phyloP scores from a whole-genome alignment of 345 rosid genomes.

The Toxicodendron radicans region DNA sequence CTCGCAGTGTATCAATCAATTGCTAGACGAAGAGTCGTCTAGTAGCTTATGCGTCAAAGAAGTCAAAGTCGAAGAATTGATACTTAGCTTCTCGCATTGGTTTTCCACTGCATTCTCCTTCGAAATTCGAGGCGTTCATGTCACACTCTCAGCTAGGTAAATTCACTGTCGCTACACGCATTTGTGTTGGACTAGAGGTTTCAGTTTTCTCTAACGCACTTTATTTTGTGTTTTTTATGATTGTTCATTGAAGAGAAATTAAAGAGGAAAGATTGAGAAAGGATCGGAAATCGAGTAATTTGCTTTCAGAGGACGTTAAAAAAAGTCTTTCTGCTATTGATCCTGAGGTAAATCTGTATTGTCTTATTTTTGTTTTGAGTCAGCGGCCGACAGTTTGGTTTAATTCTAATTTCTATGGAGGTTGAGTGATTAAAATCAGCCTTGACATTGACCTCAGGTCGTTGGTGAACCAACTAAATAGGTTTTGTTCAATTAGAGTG shows the following conservation, averaged over 20 bases:
- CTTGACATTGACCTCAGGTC: neutral
- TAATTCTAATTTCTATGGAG: neutral
- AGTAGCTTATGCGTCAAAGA: conserved; percentile 42
- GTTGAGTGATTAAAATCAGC: neutral
- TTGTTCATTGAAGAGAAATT: conserved; percentile 35
- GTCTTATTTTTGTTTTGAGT: neutral
- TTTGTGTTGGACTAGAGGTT: neutral
- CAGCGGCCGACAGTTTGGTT: neutral
- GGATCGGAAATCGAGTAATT: conserved; percentile 28
- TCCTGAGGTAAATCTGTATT: conserved; percentile 61
- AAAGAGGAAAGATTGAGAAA: conserved; percentile 36
- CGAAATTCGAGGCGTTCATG: conserved; percentile 60
- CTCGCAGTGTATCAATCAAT: conserved; percentile 46
- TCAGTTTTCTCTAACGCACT: neutral
- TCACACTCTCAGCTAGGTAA: conserved; percentile 51
- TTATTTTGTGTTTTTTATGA: conserved; percentile 15
- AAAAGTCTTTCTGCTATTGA: conserved; percentile 58
- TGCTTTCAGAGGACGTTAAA: conserved; percentile 39
- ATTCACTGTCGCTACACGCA: conserved; percentile 8
- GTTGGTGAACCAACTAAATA: conserved; percentile 2
- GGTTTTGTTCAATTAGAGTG: neutral
- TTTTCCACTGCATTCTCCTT: conserved; percentile 55
- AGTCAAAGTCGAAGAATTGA: conserved; percentile 49
- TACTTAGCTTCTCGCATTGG: conserved; percentile 67
- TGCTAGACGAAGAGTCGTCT: conserved; percentile 39